These are phyloP conservation scores for Fonsecaea erecta DNA, from an alignment of 2,329 filamentous ascomycete species.

Conservation along the genomic window DNA sequence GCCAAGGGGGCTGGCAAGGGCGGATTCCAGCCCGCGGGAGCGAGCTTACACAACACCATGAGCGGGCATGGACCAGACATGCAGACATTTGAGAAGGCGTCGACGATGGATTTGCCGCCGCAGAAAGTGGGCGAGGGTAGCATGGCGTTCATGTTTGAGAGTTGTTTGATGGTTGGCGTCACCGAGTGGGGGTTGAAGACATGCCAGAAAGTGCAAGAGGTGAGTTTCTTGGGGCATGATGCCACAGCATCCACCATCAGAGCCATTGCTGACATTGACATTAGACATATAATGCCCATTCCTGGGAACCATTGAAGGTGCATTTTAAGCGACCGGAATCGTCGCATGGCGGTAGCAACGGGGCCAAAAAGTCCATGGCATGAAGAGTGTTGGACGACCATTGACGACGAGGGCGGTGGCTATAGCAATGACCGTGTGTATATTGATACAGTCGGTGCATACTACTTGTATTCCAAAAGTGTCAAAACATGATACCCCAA, in stretches of 20 bases:
- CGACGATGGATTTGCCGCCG: slow-evolving; percentile 59
- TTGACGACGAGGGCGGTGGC: neutral
- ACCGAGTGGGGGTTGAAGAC: slow-evolving; percentile 74
- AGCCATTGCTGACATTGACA: slow-evolving; percentile 17
- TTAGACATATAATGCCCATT: slow-evolving; percentile 74
- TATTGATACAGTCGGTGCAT: neutral
- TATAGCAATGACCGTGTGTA: neutral
- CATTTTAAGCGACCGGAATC: slow-evolving; percentile 63
- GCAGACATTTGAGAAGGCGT: slow-evolving; percentile 61
- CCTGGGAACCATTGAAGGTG: slow-evolving; percentile 72
- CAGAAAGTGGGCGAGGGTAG: slow-evolving; percentile 63
- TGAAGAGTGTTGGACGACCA: neutral
- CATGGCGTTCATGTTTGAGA: slow-evolving; percentile 70
- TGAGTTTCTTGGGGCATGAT: slow-evolving; percentile 20
- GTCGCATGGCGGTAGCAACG: slow-evolving; percentile 40
- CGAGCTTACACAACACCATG: slow-evolving; percentile 72
- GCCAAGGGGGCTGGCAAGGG: slow-evolving; percentile 59
- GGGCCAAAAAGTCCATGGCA: neutral
- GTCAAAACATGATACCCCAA: neutral
- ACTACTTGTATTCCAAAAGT: neutral
- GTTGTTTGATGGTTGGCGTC: slow-evolving; percentile 70
- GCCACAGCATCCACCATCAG: neutral
- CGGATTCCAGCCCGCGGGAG: slow-evolving; percentile 65
- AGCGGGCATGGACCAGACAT: slow-evolving; percentile 68
- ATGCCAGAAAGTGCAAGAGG: slow-evolving; percentile 70